Evolutionary conservation across 305 asterid species (phyloP), one percentile per base, ranked within the genome.

Genomic region (Petunia hybrid): DNA sequence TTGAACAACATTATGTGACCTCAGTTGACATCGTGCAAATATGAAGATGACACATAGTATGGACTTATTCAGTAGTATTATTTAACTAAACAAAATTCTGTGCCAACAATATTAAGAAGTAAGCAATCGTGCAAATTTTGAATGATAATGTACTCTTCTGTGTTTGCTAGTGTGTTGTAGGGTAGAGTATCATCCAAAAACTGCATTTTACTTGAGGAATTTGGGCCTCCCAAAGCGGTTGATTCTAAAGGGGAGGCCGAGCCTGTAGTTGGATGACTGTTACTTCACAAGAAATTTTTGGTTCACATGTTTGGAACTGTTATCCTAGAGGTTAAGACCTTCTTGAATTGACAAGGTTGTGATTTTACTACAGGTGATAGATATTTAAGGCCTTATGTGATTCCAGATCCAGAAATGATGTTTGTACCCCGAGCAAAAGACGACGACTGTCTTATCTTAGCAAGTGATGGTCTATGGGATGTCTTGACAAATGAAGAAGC

Each of bases 381-480:
- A 84, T 90, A 91, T 83, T 82, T 94, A 92, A 92, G 92, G 87
- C 98, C 98, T 1, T 88, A 85, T 39, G 92, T 94, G 5, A 87
- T 93, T 55, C 90, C 96, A 1, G 98, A 93, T 13, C 98, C 97
- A 3, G 98, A 93, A 86, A 73, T 92, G 78, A 92, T 82, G 90
- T 77, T 90, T 8, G 81, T 89, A 14, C 86, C 94, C 8, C 93
- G 98, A 7, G 82, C 82, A 22, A 94, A 85, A 88, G 98, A 93
- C 81, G 98, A 93, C n/a, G 96, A 93, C 66, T 93, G 98, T 80
- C 96, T 94, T 45, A 87, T 94, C 56, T 79, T 94, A 68, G 98
- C 96, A 4, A 92, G 91, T 16, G 98, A 94, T 16, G 98, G 98
- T 39, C 87, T 94, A n/a, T 94, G 98, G 98, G 97, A 94, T 57